A percentile compares a stretch with the other conserved stretches of the same genome.
Evolutionary conservation across 768 basidiomycete genomes (phyloP).

Genomic region (Collybia sordida): DNA sequence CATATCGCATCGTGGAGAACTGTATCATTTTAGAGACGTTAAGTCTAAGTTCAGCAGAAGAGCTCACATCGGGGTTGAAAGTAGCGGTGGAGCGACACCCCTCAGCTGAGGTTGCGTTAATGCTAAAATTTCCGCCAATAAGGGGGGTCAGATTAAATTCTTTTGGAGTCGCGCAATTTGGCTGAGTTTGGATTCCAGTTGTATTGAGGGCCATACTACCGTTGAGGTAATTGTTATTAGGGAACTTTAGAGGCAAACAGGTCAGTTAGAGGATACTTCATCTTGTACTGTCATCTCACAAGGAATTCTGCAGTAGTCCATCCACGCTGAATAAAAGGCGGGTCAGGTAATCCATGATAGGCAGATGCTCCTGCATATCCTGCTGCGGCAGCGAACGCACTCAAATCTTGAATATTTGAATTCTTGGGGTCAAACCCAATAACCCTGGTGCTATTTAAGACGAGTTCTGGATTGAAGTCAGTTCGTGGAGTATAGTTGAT

Average conservation of each 20-base stretch:
- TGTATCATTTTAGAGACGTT: conserved; percentile 8
- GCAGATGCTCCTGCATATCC: conserved; percentile 52
- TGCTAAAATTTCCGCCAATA: conserved; percentile 25
- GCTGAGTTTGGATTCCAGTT: conserved; percentile 44
- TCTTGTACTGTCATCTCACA: conserved; percentile 26
- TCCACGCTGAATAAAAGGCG: conserved; percentile 49
- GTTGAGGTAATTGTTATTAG: conserved; percentile 42
- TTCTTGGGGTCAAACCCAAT: conserved; percentile 46
- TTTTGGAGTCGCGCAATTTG: conserved; percentile 46
- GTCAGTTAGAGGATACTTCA: neutral
- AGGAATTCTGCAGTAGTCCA: conserved; percentile 59
- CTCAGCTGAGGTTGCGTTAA: conserved; percentile 43
- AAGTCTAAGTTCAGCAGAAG: neutral
- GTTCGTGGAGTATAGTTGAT: neutral
- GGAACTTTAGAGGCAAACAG: conserved; percentile 32
- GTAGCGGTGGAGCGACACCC: conserved; percentile 41
- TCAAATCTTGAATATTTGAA: conserved; percentile 42
- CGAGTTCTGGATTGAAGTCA: conserved; percentile 24
- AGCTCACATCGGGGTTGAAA: conserved; percentile 36
- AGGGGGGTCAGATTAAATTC: conserved; percentile 20
- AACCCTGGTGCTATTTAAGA: conserved; percentile 31
- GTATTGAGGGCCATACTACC: conserved; percentile 53
- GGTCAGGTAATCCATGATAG: conserved; percentile 47
- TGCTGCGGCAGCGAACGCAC: conserved; percentile 58
- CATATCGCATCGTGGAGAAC: conserved; percentile 48